Conservation (phyloP, 371 early-diverging fungal genomes). For the Mortierella sp. region DNA sequence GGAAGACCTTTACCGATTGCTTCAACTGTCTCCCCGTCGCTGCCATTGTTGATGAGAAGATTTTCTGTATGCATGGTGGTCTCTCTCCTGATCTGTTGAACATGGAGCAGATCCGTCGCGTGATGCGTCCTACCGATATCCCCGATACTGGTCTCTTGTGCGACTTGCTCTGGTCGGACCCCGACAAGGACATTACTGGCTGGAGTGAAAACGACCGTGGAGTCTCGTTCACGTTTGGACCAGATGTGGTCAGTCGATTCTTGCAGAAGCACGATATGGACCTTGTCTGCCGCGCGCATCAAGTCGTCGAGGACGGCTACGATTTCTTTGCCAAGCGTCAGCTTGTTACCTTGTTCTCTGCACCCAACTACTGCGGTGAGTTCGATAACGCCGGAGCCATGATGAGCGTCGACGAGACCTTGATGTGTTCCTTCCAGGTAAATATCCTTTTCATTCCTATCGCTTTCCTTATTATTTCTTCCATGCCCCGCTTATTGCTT, state of each 20-base stretch:
- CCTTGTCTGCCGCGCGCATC: slow-evolving; percentile 95
- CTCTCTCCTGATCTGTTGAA: slow-evolving; percentile 89
- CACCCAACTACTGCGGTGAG: slow-evolving; percentile 97
- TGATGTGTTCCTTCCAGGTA: slow-evolving; percentile 91
- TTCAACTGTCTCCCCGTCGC: slow-evolving; percentile 97
- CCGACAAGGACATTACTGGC: slow-evolving; percentile 83
- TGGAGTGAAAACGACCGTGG: slow-evolving; percentile 96
- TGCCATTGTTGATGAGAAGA: slow-evolving; percentile 94
- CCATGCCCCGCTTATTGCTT: neutral
- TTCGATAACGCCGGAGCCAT: slow-evolving; percentile 98
- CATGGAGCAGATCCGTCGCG: slow-evolving; percentile 92
- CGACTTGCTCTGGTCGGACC: slow-evolving; percentile 98
- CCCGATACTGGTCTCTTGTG: slow-evolving; percentile 93
- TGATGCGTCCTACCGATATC: slow-evolving; percentile 95
- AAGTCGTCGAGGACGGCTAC: slow-evolving; percentile 97
- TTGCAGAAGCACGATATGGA: slow-evolving; percentile 94
- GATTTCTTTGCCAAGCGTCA: slow-evolving; percentile 96
- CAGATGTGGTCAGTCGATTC: slow-evolving; percentile 90
- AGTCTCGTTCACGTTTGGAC: slow-evolving; percentile 92
- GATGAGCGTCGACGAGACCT: slow-evolving; percentile 97
- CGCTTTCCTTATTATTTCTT: neutral
- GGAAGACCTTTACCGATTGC: slow-evolving; percentile 93
- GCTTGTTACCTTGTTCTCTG: slow-evolving; percentile 95
- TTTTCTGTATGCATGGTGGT: slow-evolving; percentile 98
- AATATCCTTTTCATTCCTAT: neutral